Evolutionary conservation across 2,329 filamentous ascomycete genomes (phyloP), one percentile per base, ranked within the genome.

Genomic region (Decorospora gaudefroyi): DNA sequence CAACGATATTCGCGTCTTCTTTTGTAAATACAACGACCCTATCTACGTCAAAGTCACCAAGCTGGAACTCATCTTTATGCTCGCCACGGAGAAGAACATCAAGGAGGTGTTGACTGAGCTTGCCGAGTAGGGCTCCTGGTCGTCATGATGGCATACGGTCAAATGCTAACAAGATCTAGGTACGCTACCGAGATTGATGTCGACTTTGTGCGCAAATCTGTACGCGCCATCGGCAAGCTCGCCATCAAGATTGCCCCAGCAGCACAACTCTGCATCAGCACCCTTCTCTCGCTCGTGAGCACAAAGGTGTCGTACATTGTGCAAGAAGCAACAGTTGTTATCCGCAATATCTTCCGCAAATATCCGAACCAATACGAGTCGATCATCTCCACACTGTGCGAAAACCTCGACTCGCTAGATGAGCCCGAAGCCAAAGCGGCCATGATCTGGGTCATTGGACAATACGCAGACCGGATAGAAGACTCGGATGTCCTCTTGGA

Each of bases 1-100:
- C 53, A 97, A 96, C 71, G 93, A 99, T 70, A 97, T 99, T 51
- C 84, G 93, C 32, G 93, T 99, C 21, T 99, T 99, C 75, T 99
- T 99, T 74, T 99, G 93, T 83, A 99, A 99, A 78, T 99, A 99
- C 74, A 99, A 99, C 70, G 93, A 99, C 66, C 93, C 93, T 0
- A 99, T 99, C 54, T 99, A 97, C 69, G 93, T 99, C 74, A 99
- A 99, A 72, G 93, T 99, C 37, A 99, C 93, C 11, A 99, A 99
- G 73, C 80, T 99, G 35, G 93, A 99, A 73, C 81, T 99, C 59
- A 97, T 99, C 57, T 99, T 99, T 72, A 99, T 97, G 93, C 81
- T 99, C 48, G 93, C 93, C 6, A 96, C 84, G 22, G 90, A 96
- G 72, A 87, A 86, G 62, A 99, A 99, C 68, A 99, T 99, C 59